Evolutionary conservation across 345 rosid genomes (phyloP), one percentile per base, ranked within the genome.

Genomic region (Bretschneidera sinensis): DNA sequence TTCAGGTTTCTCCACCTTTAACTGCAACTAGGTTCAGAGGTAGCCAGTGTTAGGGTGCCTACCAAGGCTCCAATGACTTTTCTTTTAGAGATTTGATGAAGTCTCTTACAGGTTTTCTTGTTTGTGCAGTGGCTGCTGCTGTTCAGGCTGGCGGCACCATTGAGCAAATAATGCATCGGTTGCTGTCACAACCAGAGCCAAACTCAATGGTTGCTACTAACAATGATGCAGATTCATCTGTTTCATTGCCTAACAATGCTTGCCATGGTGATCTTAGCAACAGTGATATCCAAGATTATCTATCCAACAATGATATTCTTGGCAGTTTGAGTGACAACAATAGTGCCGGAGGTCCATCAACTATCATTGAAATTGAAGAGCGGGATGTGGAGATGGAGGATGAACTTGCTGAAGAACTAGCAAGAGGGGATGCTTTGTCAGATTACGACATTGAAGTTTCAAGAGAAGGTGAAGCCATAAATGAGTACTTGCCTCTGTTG

Each of bases 371-470:
- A n/a, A 18, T 39, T 21, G 73, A 69, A 57, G 72, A 70, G 48
- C 84, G 97, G 39, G 98, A 92, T 68, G 25, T 50, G 51, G 96
- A 89, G 79, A 81, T 85, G 80, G 98, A 87, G 76, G 86, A 53
- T 39, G 88, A 86, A 54, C 76, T 89, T 45, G 81, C 92, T 5
- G 62, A 69, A 6, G 96, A 84, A 61, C 25, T 94, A 62, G 83
- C 79, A 18, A 60, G 33, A 21, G 74, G 48, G 0, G 92, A 87
- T 66, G 85, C 77, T 4, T 71, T 84, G 28, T 77, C 97, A 0
- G 96, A 87, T 74, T 94, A 87, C 43, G 96, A 89, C 64, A 83
- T 83, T 54, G 90, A 86, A 59, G 80, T 89, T 50, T 67, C 78
- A 0, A 72, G 28, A 73, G 97, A 87, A 77, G 92, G 96, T 1